These are phyloP conservation scores for Beauveria sp. DNA, from an alignment of 2,329 filamentous ascomycete genomes.

Conservation along the genomic window DNA sequence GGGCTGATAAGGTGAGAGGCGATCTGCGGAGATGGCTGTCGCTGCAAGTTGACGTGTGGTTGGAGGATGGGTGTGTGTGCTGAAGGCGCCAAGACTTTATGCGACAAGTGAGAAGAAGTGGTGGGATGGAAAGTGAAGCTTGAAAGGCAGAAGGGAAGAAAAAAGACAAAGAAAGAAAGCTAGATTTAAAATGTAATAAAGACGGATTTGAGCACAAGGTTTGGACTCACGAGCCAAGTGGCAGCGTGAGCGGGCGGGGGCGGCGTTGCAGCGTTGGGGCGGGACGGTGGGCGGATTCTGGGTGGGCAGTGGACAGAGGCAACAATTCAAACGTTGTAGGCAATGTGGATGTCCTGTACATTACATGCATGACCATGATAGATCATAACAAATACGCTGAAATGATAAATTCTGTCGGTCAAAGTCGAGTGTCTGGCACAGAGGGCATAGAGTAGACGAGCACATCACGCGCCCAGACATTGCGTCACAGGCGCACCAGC, in stretches of 20 bases:
- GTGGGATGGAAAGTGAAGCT: neutral
- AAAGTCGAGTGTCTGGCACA: no score
- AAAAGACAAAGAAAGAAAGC: neutral
- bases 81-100: neutral
- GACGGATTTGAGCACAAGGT: neutral
- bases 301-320: neutral
- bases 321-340: neutral
- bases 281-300: neutral
- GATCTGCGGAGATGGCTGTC: constrained; percentile 3
- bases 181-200: neutral
- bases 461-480: constrained; percentile 6
- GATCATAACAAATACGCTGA: no score
- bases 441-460: neutral
- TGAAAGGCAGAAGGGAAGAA: neutral
- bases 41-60: neutral
- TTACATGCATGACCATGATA: no score
- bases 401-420: no score
- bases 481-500: constrained; percentile 8
- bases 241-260: constrained; percentile 4
- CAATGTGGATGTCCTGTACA: neutral
- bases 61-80: neutral
- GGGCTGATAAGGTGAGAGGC: constrained; percentile 4
- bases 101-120: neutral
- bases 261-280: neutral
- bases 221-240: neutral